Base-by-base conservation (phyloP, 768 basidiomycete genomes). In the Fomitopsis pulvina region DNA sequence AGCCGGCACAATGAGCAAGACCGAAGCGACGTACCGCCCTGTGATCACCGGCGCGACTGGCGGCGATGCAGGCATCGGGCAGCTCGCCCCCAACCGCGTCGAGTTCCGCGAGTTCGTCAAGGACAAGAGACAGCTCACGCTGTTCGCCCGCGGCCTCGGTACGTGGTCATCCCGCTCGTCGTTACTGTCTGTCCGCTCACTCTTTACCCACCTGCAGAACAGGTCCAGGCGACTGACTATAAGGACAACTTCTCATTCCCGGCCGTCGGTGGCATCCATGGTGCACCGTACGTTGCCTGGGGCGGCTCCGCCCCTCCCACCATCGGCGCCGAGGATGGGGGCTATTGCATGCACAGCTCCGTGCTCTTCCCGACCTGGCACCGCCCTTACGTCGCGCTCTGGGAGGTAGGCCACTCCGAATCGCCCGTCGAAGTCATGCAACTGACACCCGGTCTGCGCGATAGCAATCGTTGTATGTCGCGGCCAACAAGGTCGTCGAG, bases 351-450 rank as follows among this genome's bases (percentile, higher is more conserved):
- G 16, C 80, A 81, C 58, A 74, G 74, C 16, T 72, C 71, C 1
- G 66, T 72, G 8, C 63, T 79, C 10, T 79, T 79, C 67, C 77
- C 77, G 9, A 77, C 74, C 4, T 80, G 75, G 74, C 78, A 81
- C 54, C 63, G 79, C 44, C 75, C 77, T 2, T 80, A 80, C 52
- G 60, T 80, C 22, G 59, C 71, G 28, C 60, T 79, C 1, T 71
- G 70, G 50, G 78, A 81, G 68, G 78, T 78, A 41, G 9, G 66
- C 52, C n/a, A n/a, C n/a, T n/a, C n/a, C n/a, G n/a, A n/a, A n/a
- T n/a, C n/a, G 21, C 20, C 6, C n/a, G n/a, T n/a, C n/a, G n/a
- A n/a, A n/a, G n/a, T n/a, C n/a, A n/a, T n/a, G 3, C 21, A 18
- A 26, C 20, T 16, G 12, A n/a, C 41, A 18, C 16, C 20, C 11